Percentiles rank a stretch among this genome's conserved stretches.
Evolutionary conservation across 164 flowering plant species (phyloP).

Genomic region (Macadamia tetraphylla): DNA sequence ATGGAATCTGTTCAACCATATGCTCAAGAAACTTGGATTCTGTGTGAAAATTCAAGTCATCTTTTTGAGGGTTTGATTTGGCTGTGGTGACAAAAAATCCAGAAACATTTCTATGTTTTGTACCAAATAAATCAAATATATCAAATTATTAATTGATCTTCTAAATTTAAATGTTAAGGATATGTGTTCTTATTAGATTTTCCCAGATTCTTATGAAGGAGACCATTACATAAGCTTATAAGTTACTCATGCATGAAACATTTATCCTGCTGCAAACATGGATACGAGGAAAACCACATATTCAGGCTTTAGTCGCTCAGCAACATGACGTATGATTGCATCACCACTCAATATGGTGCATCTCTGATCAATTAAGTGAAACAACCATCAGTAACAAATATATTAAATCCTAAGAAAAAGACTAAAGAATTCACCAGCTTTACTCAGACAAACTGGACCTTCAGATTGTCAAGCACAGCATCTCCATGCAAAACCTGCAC

Average conservation of each 20-base stretch:
- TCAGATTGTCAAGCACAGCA: conserved; percentile 73
- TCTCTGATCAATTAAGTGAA: conserved; percentile 43
- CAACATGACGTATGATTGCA: conserved; percentile 86
- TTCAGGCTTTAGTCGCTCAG: conserved; percentile 64
- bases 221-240: neutral
- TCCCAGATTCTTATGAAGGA: neutral
- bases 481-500: conserved; percentile 95
- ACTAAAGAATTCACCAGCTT: conserved; percentile 3
- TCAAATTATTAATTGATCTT: neutral
- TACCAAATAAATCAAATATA: too few relatives aligned
- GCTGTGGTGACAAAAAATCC: too few relatives aligned
- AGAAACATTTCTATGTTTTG: too few relatives aligned
- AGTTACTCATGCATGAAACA: neutral
- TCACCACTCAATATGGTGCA: conserved; percentile 98
- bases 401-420: neutral
- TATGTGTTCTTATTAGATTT: neutral
- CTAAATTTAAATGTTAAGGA: neutral
- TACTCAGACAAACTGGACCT: conserved; percentile 36
- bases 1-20: too few relatives aligned
- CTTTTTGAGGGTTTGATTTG: too few relatives aligned
- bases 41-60: too few relatives aligned
- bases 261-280: conserved; percentile 14
- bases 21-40: too few relatives aligned
- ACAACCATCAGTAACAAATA: conserved; percentile 8
- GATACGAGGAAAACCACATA: conserved; percentile 98